Evolutionary conservation across 306 rosid species (phyloP).

Genomic region (Citrullus colocynthis): DNA sequence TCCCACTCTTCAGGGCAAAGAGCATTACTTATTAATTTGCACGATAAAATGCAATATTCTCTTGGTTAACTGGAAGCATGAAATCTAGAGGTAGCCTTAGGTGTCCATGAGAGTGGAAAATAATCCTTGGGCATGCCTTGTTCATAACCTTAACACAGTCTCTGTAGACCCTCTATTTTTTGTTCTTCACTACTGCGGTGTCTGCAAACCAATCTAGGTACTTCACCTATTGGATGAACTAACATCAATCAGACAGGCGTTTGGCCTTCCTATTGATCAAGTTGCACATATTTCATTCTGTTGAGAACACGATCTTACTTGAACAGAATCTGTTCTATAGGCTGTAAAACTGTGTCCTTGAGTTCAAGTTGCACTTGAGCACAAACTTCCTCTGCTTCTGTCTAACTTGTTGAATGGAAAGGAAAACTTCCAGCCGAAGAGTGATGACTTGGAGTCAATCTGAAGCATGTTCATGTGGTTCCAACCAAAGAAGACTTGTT

Average conservation of each 20-base stretch:
- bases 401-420: no score
- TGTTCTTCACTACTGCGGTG: not conserved
- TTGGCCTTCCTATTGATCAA: no score
- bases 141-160: no score
- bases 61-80: not conserved
- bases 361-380: no score
- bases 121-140: not conserved
- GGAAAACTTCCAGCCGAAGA: no score
- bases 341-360: no score
- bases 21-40: not conserved
- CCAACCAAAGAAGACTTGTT: not conserved
- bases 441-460: not conserved
- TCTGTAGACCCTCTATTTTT: no score
- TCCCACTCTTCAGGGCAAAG: not conserved
- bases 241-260: no score
- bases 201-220: not conserved
- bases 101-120: not conserved
- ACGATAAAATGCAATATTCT: not conserved
- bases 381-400: no score
- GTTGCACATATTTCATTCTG: no score
- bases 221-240: not conserved
- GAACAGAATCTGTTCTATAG: no score
- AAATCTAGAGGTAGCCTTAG: not conserved
- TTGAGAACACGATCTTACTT: no score
- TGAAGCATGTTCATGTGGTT: not conserved